These are phyloP conservation scores for Medicago ruthenica DNA, from an alignment of 306 rosid species.

Conservation along the genomic window DNA sequence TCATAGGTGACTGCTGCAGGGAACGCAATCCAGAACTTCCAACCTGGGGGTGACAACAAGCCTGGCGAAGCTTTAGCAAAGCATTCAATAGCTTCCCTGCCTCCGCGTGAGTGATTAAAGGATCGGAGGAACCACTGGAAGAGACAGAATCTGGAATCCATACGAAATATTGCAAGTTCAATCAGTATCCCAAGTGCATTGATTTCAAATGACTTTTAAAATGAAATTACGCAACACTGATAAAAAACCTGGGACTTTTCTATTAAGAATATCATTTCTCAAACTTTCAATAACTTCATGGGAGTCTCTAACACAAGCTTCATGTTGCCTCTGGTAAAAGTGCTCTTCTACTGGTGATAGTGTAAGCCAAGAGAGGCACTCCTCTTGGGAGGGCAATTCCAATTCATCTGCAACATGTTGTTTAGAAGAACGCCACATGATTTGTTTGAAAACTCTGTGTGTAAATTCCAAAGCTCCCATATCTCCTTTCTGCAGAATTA, in stretches of 20 bases:
- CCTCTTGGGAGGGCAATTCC: conserved; percentile 94
- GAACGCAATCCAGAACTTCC: conserved; percentile 97
- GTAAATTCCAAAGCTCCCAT: conserved; percentile 77
- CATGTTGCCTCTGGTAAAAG: conserved; percentile 97
- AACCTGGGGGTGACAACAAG: conserved; percentile 98
- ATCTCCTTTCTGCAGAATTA: conserved; percentile 77
- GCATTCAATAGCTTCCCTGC: conserved; percentile 90
- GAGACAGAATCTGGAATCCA: conserved; percentile 56
- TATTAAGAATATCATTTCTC: conserved; percentile 73
- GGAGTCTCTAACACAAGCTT: conserved; percentile 82
- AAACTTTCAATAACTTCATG: conserved; percentile 82
- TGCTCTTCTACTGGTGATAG: conserved; percentile 92
- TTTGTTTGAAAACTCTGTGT: conserved; percentile 75
- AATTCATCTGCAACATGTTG: conserved; percentile 83
- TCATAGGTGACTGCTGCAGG: conserved; percentile 93
- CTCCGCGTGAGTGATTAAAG: conserved; percentile 78
- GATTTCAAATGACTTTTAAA: conserved; percentile 45
- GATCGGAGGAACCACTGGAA: conserved; percentile 60
- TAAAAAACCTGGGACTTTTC: conserved; percentile 70
- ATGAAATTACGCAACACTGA: conserved; percentile 37
- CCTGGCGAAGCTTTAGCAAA: conserved; percentile 95
- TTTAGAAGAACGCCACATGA: conserved; percentile 97
- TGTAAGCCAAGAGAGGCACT: conserved; percentile 83
- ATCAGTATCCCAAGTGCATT: conserved; percentile 36
- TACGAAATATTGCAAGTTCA: conserved; percentile 50